Percentiles rank a stretch among this genome's conserved stretches.
These are phyloP conservation scores for Aspergillus fumigatus DNA, from an alignment of 2,329 filamentous ascomycete genomes.

Conservation along the genomic window DNA sequence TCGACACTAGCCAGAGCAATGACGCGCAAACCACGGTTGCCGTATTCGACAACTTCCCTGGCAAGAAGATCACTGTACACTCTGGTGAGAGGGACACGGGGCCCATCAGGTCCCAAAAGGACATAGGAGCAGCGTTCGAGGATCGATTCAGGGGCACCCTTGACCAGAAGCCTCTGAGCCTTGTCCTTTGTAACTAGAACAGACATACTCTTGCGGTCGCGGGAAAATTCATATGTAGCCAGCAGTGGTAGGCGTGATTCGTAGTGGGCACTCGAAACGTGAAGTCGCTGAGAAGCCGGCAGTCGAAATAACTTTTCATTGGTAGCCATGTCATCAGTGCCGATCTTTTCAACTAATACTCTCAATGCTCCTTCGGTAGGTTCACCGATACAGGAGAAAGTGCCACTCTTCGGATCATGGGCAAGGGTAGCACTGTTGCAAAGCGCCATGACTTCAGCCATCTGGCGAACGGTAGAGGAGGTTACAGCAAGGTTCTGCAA, in stretches of 20 bases:
- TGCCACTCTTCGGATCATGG: conserved; percentile 70
- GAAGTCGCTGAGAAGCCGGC: conserved; percentile 58
- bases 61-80: conserved; percentile 66
- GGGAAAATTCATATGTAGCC: conserved; percentile 92
- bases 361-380: conserved; percentile 91
- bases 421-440: conserved; percentile 87
- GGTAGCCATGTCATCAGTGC: conserved; percentile 63
- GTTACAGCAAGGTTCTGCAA: conserved; percentile 64
- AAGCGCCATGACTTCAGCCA: conserved; percentile 65
- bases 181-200: conserved; percentile 72
- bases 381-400: conserved; percentile 82
- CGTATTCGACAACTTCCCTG: conserved; percentile 81
- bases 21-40: conserved; percentile 86
- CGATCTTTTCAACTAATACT: conserved; percentile 89
- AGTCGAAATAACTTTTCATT: conserved; percentile 50
- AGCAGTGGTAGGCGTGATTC: conserved; percentile 70
- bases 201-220: conserved; percentile 99
- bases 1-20: conserved; percentile 88
- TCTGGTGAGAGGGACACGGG: conserved; percentile 66
- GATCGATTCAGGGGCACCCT: conserved; percentile 92
- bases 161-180: conserved; percentile 80
- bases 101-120: conserved; percentile 72
- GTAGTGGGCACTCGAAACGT: conserved; percentile 80
- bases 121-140: conserved; percentile 85
- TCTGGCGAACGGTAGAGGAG: conserved; percentile 74